A percentile compares a stretch with the other conserved stretches of the same genome.
These are phyloP conservation scores for Botrytis fabae DNA, from an alignment of 2,329 filamentous ascomycete genomes.

Conservation along the genomic window DNA sequence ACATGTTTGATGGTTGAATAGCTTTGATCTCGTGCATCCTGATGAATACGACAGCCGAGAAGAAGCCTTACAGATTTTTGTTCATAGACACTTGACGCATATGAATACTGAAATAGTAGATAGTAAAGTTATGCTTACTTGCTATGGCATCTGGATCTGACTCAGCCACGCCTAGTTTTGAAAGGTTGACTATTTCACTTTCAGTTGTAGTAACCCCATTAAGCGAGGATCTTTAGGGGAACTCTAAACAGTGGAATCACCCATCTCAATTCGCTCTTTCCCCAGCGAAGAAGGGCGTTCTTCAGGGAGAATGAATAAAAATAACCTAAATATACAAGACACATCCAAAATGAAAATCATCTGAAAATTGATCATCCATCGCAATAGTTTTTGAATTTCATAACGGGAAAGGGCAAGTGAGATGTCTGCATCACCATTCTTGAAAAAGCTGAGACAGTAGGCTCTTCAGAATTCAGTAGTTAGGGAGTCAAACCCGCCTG, in stretches of 20 bases:
- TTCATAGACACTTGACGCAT: neutral
- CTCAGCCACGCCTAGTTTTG: neutral
- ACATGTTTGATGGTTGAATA: accelerated
- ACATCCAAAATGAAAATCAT: neutral
- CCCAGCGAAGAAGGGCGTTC: neutral
- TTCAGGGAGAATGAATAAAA: neutral
- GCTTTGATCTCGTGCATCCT: neutral
- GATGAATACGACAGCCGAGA: neutral
- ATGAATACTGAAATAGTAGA: no score
- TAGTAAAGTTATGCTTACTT: neutral
- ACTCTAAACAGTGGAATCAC: neutral
- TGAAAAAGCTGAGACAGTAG: neutral
- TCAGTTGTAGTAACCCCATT: neutral
- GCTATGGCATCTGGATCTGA: neutral
- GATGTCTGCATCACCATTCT: neutral
- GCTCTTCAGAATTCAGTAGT: neutral
- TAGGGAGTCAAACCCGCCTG: neutral
- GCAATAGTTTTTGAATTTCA: neutral
- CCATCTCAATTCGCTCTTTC: neutral
- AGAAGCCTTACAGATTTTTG: neutral
- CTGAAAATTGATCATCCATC: neutral
- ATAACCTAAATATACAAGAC: neutral
- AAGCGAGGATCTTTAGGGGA: neutral
- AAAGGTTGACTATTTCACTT: neutral
- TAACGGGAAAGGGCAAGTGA: neutral